A percentile compares a stretch with the other conserved stretches of the same genome.
Evolutionary conservation across 2,329 filamentous ascomycete genomes (phyloP).

Genomic region (Monosporascus sp.): DNA sequence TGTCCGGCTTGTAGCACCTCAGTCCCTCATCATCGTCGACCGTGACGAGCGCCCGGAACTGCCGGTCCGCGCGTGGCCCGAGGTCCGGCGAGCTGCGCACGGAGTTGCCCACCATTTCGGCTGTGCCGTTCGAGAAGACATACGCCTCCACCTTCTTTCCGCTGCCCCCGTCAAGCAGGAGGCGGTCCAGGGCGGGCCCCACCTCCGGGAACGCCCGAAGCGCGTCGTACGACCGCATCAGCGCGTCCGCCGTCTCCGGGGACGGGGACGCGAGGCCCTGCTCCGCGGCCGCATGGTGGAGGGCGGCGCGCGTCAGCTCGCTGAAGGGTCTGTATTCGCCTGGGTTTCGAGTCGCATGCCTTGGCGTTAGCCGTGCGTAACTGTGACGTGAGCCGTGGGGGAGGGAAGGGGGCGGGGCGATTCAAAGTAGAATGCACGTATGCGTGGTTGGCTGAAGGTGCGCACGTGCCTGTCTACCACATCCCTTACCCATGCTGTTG

Average conservation of each 20-base stretch:
- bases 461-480: background rate
- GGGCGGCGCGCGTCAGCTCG: constrained; percentile 55
- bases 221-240: constrained; percentile 61
- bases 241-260: constrained; percentile 33
- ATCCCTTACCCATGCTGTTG: constrained; percentile 64
- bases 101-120: constrained; percentile 56
- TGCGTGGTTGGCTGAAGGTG: no score
- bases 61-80: constrained; percentile 31
- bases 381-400: no score
- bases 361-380: no score
- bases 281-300: constrained; percentile 61
- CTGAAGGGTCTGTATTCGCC: constrained; percentile 58
- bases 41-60: constrained; percentile 54
- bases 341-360: constrained; percentile 23
- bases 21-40: constrained; percentile 48
- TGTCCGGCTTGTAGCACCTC: constrained; percentile 60
- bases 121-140: constrained; percentile 67
- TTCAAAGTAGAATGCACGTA: no score
- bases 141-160: constrained; percentile 42
- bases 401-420: no score
- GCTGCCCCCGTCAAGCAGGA: constrained; percentile 29
- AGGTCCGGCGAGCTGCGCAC: constrained; percentile 53
- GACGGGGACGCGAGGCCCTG: constrained; percentile 39
- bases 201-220: constrained; percentile 64
- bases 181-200: constrained; percentile 40